Base-by-base conservation (phyloP, 202 grass and related monocot genomes). In the Brachypodium distachyon region DNA sequence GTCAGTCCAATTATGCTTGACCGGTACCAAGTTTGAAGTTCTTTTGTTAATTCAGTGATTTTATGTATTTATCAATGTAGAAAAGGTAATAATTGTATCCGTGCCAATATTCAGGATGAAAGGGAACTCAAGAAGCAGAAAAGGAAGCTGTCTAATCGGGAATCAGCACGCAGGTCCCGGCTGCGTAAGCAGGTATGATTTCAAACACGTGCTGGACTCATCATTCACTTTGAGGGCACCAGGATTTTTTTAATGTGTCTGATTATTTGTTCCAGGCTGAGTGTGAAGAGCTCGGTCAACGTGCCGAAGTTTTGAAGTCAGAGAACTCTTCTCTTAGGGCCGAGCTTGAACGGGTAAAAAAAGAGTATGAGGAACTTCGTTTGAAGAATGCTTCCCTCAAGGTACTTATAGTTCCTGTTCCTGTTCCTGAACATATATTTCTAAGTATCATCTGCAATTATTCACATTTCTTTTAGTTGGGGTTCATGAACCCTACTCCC, bases 91-190 rank as follows among this genome's bases (percentile, higher is more conserved):
- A 9, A 70, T 8, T 47, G 4, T 26, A 54, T 53, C 32, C 10
- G 28, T 64, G 48, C 23, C 44, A 61, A 77, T 46, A 70, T 78
- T 77, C 73, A 98, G 96, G 89, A 98, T 85, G 89, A 95, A 82
- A 95, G 91, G 82, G 96, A 98, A 63, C 60, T 92, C 0, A 98
- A 98, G 81, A 90, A 83, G 80, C 89, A 92, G 87, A 98, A 91
- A 89, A 88, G 96, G 80, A 98, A 98, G 80, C 85, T 92, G 74
- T 98, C 91, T 48, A 93, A 95, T 39, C 83, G 96, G 68, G 91
- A 98, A 83, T 94, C 96, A 31, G 91, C 96, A 25, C 87, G 91
- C 43, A 87, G 96, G 68, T 99, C 96, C 59, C 86, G 96, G 47
- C 67, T 95, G 61, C 89, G 89, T 18, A 99, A 99, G 73, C 91